A percentile compares a stretch with the other conserved stretches of the same genome.
Conservation (phyloP, 129 eudicot genomes). For the Lactuca saligna region DNA sequence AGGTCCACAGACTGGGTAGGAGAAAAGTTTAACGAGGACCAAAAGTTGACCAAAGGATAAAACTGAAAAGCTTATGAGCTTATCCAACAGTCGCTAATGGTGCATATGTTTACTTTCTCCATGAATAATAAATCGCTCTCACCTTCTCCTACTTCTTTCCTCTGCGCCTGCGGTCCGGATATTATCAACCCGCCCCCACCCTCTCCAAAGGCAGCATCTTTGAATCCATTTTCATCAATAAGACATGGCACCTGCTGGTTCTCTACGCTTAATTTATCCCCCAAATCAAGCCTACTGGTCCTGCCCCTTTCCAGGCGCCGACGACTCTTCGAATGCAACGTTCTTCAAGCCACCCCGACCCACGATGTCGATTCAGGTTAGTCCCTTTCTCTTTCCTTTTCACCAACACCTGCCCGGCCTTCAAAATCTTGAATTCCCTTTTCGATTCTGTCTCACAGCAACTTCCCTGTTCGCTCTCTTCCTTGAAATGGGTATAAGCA, state of each 20-base stretch:
- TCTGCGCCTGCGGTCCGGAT: too few relatives aligned
- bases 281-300: neutral
- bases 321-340: constrained; percentile 18
- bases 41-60: too few relatives aligned
- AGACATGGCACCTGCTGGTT: neutral
- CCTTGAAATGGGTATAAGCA: constrained; percentile 64
- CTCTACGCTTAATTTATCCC: neutral
- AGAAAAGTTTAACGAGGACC: too few relatives aligned
- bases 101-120: too few relatives aligned
- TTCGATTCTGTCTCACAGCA: constrained; percentile 35
- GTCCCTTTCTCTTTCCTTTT: constrained; percentile 24
- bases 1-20: too few relatives aligned
- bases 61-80: too few relatives aligned
- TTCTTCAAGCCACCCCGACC: constrained; percentile 11
- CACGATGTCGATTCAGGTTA: constrained; percentile 29
- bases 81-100: too few relatives aligned
- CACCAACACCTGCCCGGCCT: constrained; percentile 22
- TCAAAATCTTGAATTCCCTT: neutral
- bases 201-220: neutral
- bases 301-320: constrained; percentile 4
- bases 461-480: constrained; percentile 48
- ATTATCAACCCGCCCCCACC: too few relatives aligned
- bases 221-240: neutral
- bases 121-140: too few relatives aligned
- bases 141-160: too few relatives aligned